phyloP scores from a whole-genome alignment of 257 asterid species.

The Petrea volubilis region DNA sequence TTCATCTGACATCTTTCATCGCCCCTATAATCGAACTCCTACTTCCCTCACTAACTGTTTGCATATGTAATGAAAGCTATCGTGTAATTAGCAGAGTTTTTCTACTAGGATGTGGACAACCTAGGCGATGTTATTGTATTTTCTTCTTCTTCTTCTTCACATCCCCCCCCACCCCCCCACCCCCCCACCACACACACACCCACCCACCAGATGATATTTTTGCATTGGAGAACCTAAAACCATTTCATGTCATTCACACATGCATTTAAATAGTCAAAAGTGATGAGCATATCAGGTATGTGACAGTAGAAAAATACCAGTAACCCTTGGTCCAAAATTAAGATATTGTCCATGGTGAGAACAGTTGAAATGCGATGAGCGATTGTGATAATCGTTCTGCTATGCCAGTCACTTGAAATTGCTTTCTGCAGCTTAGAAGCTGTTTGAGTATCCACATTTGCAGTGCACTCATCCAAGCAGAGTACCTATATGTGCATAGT shows the following conservation, averaged over 20 bases:
- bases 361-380: constrained; percentile 96
- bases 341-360: constrained; percentile 64
- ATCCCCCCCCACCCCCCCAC: too few species aligned
- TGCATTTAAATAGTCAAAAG: not conserved
- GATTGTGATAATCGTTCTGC: constrained; percentile 68
- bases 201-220: not conserved
- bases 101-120: too few species aligned
- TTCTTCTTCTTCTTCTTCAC: not conserved
- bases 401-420: constrained; percentile 54
- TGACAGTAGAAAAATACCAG: constrained; percentile 44
- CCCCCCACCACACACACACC: too few species aligned
- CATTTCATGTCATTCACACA: not conserved
- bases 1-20: too few species aligned
- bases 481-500: constrained; percentile 52
- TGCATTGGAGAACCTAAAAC: not conserved
- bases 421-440: constrained; percentile 77
- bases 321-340: constrained; percentile 73
- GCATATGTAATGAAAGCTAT: too few species aligned
- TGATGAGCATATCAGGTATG: not conserved
- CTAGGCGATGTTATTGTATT: not conserved
- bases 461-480: constrained; percentile 92
- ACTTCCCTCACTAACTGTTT: too few species aligned
- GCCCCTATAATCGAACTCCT: too few species aligned
- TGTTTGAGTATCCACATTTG: constrained; percentile 81
- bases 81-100: too few species aligned